Conservation (phyloP, 2,329 filamentous ascomycete species). For the Zarea fungicola region DNA sequence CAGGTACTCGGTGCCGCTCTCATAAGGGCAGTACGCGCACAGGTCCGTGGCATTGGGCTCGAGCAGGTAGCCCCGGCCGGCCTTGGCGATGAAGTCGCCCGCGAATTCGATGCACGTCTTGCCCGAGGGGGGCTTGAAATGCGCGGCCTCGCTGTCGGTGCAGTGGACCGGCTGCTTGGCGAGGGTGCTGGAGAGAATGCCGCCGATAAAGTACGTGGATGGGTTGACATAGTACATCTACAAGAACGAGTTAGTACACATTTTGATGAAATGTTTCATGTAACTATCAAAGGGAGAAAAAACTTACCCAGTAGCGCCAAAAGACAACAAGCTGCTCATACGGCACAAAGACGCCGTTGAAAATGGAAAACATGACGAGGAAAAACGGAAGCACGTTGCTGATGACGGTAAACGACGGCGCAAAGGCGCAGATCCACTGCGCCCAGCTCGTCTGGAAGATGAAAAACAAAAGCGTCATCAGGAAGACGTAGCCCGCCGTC, state of each 20-base stretch:
- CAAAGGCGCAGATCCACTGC: constrained; percentile 80
- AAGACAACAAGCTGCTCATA: constrained; percentile 61
- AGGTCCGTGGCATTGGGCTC: constrained; percentile 51
- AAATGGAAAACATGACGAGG: constrained; percentile 70
- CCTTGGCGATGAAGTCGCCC: constrained; percentile 45
- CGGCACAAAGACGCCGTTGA: constrained; percentile 72
- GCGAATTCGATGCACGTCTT: constrained; percentile 64
- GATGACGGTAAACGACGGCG: constrained; percentile 73
- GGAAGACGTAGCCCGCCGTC: constrained; percentile 67
- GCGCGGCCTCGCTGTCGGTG: constrained; percentile 30
- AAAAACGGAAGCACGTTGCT: constrained; percentile 73
- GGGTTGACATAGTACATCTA: constrained; percentile 62
- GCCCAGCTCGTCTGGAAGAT: constrained; percentile 72
- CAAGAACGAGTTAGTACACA: background rate
- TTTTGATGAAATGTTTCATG: too few species aligned
- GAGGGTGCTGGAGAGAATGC: constrained; percentile 61
- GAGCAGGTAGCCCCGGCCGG: constrained; percentile 55
- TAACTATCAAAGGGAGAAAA: constrained; percentile 14
- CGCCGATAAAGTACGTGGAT: constrained; percentile 66
- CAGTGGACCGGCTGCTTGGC: constrained; percentile 46
- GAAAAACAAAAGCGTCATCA: constrained; percentile 75
- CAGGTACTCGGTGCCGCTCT: constrained; percentile 55
- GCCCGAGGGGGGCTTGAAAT: constrained; percentile 56
- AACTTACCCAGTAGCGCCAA: constrained; percentile 60
- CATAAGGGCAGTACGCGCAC: constrained; percentile 68